phyloP scores from a whole-genome alignment of 805 yeast species.

The Suhomyces sp. region DNA sequence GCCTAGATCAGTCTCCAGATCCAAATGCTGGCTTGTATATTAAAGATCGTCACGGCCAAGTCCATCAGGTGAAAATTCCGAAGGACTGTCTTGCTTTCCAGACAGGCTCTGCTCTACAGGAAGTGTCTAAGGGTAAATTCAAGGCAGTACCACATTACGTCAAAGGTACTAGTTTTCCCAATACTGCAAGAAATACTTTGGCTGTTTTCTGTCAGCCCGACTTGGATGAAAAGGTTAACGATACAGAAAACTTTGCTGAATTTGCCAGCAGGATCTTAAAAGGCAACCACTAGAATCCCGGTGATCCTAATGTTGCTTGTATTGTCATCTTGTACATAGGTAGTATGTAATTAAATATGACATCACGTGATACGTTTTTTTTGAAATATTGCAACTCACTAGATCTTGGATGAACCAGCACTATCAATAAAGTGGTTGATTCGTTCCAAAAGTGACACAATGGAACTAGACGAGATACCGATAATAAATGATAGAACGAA shows the following conservation, averaged over 20 bases:
- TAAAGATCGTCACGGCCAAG: constrained; percentile 41
- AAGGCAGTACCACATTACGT: constrained; percentile 62
- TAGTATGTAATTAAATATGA: too few relatives aligned
- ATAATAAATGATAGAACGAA: constrained; percentile 1
- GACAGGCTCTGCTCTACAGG: constrained; percentile 57
- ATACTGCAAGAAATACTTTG: constrained; percentile 51
- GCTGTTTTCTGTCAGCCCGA: constrained; percentile 66
- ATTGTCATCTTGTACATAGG: too few relatives aligned
- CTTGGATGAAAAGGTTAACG: constrained; percentile 48
- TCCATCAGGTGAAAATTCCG: constrained; percentile 55
- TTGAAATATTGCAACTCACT: too few relatives aligned
- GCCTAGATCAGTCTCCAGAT: constrained; percentile 40
- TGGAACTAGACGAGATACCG: not conserved
- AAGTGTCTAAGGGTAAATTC: constrained; percentile 47
- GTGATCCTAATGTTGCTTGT: too few relatives aligned
- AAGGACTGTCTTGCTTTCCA: constrained; percentile 58
- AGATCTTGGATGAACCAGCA: too few relatives aligned
- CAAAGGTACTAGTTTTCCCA: constrained; percentile 37
- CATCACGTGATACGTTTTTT: too few relatives aligned
- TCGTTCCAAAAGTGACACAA: too few relatives aligned
- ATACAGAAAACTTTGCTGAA: constrained; percentile 47
- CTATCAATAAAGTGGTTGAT: too few relatives aligned
- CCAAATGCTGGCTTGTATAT: constrained; percentile 52
- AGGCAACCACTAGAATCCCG: constrained; percentile 44
- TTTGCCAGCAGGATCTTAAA: constrained; percentile 44